phyloP scores from a whole-genome alignment of 2,329 filamentous ascomycete genomes.

The Nothophaeocryptopus gaeumannii region DNA sequence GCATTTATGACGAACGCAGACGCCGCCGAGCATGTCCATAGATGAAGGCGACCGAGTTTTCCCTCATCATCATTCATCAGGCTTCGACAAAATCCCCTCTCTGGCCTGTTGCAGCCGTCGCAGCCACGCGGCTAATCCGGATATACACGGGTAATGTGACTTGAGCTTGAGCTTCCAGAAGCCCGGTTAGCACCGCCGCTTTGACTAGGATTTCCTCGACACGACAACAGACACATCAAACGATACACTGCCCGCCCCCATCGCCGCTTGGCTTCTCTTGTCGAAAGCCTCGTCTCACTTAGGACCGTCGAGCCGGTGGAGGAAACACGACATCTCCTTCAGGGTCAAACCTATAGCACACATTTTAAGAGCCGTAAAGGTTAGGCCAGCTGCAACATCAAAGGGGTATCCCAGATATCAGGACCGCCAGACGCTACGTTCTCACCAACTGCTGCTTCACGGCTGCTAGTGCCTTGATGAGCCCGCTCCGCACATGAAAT shows the following conservation, averaged over 20 bases:
- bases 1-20: slow-evolving; percentile 3
- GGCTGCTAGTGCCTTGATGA: too few species aligned
- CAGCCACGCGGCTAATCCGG: neutral
- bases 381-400: too few species aligned
- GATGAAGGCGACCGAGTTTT: neutral
- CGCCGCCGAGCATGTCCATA: slow-evolving; percentile 15
- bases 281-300: neutral
- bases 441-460: too few species aligned
- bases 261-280: neutral
- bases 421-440: neutral
- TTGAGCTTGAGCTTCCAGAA: slow-evolving; percentile 17
- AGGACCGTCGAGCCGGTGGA: neutral
- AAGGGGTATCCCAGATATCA: neutral
- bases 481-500: too few species aligned
- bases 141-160: slow-evolving; percentile 1
- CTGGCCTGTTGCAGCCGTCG: too few species aligned
- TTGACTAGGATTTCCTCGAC: slow-evolving; percentile 2
- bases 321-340: slow-evolving; percentile 1
- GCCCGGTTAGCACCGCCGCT: slow-evolving; percentile 16
- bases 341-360: slow-evolving; percentile 7
- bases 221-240: slow-evolving; percentile 2
- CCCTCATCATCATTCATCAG: too few species aligned
- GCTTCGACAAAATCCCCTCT: too few species aligned
- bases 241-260: neutral
- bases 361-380: neutral